phyloP scores from a whole-genome alignment of 73 alveolate species.

The Tetrahymena malaccensis region DNA sequence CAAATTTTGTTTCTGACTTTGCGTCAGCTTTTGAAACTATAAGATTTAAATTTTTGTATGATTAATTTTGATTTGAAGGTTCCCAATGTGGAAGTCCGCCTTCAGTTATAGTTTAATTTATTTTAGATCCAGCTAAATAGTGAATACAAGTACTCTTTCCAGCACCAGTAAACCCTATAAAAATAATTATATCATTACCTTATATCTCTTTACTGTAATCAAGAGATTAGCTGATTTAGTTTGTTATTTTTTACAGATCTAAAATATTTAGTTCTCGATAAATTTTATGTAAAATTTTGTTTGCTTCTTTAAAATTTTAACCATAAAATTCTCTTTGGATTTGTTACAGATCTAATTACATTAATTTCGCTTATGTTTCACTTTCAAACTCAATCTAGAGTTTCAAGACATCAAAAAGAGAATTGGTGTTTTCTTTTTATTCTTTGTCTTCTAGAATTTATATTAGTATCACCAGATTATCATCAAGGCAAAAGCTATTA shows the following conservation, averaged over 20 bases:
- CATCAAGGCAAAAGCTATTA: too few relatives aligned
- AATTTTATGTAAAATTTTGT: too few relatives aligned
- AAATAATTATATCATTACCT: not conserved
- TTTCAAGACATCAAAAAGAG: too few relatives aligned
- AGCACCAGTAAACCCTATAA: not conserved
- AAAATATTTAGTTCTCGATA: not conserved
- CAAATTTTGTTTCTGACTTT: not conserved
- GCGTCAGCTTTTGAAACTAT: not conserved
- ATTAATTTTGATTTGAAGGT: not conserved
- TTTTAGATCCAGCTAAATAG: not conserved
- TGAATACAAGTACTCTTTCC: not conserved
- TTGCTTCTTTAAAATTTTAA: not conserved
- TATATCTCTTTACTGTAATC: not conserved
- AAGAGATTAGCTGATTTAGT: not conserved
- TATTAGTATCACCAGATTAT: too few relatives aligned
- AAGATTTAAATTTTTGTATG: not conserved
- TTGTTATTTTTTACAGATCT: not conserved
- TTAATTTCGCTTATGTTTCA: too few relatives aligned
- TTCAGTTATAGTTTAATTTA: not conserved
- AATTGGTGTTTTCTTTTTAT: too few relatives aligned
- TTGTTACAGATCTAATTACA: not conserved
- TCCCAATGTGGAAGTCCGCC: not conserved
- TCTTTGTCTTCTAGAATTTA: too few relatives aligned
- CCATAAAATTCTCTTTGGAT: not conserved
- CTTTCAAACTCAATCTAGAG: too few relatives aligned